Evolutionary conservation across 495 filamentous ascomycete genomes (phyloP).

Genomic region (Pseudoneurospora amorphoporcata): DNA sequence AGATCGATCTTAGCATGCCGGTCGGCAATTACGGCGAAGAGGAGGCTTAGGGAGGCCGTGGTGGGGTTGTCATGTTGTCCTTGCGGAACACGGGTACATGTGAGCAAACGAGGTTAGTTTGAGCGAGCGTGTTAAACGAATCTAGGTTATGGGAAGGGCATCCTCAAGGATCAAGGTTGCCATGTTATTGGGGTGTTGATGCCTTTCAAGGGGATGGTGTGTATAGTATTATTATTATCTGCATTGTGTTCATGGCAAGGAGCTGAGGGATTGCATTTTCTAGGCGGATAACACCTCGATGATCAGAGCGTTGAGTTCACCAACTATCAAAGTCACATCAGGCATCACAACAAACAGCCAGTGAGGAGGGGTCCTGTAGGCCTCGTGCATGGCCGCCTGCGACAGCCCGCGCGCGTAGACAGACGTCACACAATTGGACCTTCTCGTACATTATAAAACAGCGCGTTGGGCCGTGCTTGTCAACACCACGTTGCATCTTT

Average conservation of each 20-base stretch:
- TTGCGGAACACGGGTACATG: not conserved
- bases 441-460: not conserved
- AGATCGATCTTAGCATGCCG: slow-evolving; percentile 30
- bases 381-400: not conserved
- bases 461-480: not conserved
- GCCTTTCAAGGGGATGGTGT: not conserved
- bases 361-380: not conserved
- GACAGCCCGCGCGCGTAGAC: not conserved
- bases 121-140: not conserved
- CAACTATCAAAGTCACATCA: not conserved
- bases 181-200: not conserved
- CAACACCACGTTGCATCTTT: not conserved
- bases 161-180: not conserved
- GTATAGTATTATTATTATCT: not conserved
- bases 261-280: not conserved
- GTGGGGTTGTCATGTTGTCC: not conserved
- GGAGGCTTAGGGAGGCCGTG: not conserved
- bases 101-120: not conserved
- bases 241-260: not conserved
- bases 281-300: not conserved
- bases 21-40: not conserved
- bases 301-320: not conserved
- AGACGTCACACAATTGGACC: not conserved
- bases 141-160: not conserved
- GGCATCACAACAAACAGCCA: not conserved